phyloP scores from a whole-genome alignment of 805 yeast species.

The Wickerhamiella qilinensis region DNA sequence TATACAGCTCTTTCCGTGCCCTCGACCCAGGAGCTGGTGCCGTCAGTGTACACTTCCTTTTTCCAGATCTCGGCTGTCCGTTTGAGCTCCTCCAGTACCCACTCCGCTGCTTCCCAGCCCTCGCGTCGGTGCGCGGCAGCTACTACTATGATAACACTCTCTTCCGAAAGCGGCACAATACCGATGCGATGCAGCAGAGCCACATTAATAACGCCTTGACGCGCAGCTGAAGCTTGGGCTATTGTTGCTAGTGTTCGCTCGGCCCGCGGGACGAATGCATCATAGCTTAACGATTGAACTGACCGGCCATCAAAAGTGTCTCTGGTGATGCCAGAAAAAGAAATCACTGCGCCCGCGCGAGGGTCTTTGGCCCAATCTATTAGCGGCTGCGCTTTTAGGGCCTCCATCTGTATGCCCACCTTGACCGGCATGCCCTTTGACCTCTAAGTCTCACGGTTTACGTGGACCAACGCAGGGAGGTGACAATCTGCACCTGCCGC shows the following conservation, averaged over 20 bases:
- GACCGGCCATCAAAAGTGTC: constrained; percentile 27
- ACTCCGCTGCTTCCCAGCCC: constrained; percentile 32
- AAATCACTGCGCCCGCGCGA: constrained; percentile 32
- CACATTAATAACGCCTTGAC: constrained; percentile 22
- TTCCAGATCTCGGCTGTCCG: constrained; percentile 36
- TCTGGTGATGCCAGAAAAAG: constrained; percentile 36
- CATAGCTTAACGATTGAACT: constrained; percentile 30
- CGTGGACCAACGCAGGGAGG: neutral
- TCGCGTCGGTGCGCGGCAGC: constrained; percentile 31
- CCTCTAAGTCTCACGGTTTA: neutral
- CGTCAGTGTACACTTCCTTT: constrained; percentile 29
- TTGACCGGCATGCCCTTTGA: constrained; percentile 1
- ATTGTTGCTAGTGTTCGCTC: constrained; percentile 23
- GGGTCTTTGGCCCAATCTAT: constrained; percentile 28
- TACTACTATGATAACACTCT: constrained; percentile 30
- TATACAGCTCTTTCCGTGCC: too few relatives aligned
- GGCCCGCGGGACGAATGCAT: constrained; percentile 31
- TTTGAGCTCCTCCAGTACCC: constrained; percentile 31
- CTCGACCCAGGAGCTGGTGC: constrained; percentile 28
- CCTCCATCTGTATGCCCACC: constrained; percentile 6
- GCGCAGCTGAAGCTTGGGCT: constrained; percentile 21
- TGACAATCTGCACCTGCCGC: too few relatives aligned
- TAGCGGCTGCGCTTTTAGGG: constrained; percentile 9
- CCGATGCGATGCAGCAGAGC: constrained; percentile 33
- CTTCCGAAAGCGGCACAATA: constrained; percentile 31